These are phyloP conservation scores for Pulveroboletus ravenelii DNA, from an alignment of 768 basidiomycete genomes.

Conservation along the genomic window DNA sequence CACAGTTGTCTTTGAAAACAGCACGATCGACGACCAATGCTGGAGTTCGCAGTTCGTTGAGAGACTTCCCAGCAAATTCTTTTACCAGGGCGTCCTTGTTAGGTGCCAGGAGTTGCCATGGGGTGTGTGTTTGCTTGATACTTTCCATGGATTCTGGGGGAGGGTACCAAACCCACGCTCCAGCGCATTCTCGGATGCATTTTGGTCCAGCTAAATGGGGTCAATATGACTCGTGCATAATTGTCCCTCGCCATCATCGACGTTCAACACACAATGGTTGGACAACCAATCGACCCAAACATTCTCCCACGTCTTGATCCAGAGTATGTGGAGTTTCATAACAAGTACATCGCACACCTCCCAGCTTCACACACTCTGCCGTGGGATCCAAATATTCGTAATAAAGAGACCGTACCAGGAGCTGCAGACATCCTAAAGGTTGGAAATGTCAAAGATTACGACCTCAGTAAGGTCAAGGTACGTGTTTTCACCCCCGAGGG, in stretches of 20 bases:
- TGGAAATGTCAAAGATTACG: slow-evolving; percentile 49
- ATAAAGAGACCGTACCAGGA: slow-evolving; percentile 50
- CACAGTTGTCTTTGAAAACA: slow-evolving; percentile 69
- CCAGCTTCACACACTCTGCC: slow-evolving; percentile 52
- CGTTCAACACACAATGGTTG: slow-evolving; percentile 12
- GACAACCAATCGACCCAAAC: slow-evolving; percentile 58
- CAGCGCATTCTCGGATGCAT: neutral
- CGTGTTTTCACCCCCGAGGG: slow-evolving; percentile 59
- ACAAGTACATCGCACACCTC: slow-evolving; percentile 41
- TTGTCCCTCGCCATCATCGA: neutral
- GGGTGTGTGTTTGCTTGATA: slow-evolving; percentile 43
- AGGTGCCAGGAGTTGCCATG: slow-evolving; percentile 38
- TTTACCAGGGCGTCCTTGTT: slow-evolving; percentile 46
- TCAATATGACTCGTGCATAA: no score
- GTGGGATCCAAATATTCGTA: slow-evolving; percentile 58
- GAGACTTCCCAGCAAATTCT: slow-evolving; percentile 53
- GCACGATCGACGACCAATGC: slow-evolving; percentile 74
- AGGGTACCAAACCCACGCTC: neutral
- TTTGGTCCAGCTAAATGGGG: neutral
- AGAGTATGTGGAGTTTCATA: slow-evolving; percentile 64
- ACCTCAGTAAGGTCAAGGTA: slow-evolving; percentile 48
- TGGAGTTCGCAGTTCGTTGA: slow-evolving; percentile 65
- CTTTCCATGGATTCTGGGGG: slow-evolving; percentile 16
- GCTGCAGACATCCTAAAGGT: slow-evolving; percentile 53
- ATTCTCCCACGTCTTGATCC: slow-evolving; percentile 56